Percentiles rank a stretch among this genome's conserved stretches.
Conservation (phyloP, 208 protist species). For the Crithidia brevicula region DNA sequence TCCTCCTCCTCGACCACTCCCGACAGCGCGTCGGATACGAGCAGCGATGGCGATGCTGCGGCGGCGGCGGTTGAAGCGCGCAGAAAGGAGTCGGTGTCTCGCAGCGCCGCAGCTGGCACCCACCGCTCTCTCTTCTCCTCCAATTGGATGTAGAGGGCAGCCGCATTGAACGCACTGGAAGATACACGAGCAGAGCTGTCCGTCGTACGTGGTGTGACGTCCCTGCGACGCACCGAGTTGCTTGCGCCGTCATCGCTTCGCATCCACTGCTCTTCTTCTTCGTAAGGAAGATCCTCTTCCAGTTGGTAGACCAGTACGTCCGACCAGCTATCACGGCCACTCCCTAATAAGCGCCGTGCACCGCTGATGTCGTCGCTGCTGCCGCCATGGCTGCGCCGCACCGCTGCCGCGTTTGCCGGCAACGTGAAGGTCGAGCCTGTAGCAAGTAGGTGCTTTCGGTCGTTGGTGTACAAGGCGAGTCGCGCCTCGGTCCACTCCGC, state of each 20-base stretch:
- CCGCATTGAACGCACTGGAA: conserved; percentile 5
- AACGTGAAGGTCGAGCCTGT: conserved; percentile 25
- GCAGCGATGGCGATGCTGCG: no score
- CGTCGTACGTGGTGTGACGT: neutral
- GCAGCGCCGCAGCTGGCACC: no score
- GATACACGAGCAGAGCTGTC: neutral
- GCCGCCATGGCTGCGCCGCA: conserved; percentile 6
- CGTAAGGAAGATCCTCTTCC: neutral
- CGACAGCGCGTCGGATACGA: no score
- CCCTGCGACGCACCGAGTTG: no score
- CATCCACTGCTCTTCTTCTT: neutral
- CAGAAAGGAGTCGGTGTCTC: no score
- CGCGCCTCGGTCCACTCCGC: conserved; percentile 29
- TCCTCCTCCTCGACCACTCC: no score
- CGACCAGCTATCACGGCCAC: conserved; percentile 38
- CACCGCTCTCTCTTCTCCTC: conserved; percentile 21
- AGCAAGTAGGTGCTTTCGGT: conserved; percentile 24
- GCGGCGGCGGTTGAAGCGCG: no score
- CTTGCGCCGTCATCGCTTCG: neutral
- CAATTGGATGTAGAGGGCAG: conserved; percentile 16
- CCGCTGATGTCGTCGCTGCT: neutral
- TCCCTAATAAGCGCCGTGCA: no score
- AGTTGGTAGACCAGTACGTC: conserved; percentile 37
- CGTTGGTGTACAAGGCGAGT: conserved; percentile 22
- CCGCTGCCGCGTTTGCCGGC: conserved; percentile 18